Evolutionary conservation across 2,329 filamentous ascomycete genomes (phyloP).

Genomic region (Fusarium phyllophilum): DNA sequence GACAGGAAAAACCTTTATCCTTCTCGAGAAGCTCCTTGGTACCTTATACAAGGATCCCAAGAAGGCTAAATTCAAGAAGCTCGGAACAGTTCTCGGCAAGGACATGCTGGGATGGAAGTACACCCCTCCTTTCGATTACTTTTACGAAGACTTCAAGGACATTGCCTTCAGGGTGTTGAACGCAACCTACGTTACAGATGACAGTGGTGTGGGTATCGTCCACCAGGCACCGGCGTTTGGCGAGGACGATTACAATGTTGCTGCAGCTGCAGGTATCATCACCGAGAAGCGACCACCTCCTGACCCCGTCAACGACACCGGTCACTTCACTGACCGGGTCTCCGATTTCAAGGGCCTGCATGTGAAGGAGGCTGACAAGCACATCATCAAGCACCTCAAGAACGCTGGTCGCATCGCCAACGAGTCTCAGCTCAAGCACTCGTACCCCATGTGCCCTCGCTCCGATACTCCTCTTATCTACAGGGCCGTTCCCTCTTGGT

Average conservation of each 20-base stretch:
- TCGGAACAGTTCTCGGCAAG: conserved; percentile 82
- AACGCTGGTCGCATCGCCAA: conserved; percentile 79
- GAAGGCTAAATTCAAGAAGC: conserved; percentile 89
- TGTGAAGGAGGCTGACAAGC: conserved; percentile 92
- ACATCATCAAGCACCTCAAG: conserved; percentile 91
- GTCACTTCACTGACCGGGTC: conserved; percentile 80
- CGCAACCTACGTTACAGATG: conserved; percentile 86
- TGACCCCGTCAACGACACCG: conserved; percentile 88
- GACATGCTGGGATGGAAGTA: conserved; percentile 92
- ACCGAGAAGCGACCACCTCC: conserved; percentile 81
- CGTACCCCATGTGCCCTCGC: conserved; percentile 92
- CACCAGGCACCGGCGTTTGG: conserved; percentile 94
- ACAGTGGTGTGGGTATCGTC: conserved; percentile 92
- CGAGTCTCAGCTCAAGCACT: conserved; percentile 89
- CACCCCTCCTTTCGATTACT: conserved; percentile 88
- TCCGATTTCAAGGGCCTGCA: conserved; percentile 86
- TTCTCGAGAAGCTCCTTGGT: conserved; percentile 82
- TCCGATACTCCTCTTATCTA: conserved; percentile 97
- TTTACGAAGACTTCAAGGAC: conserved; percentile 89
- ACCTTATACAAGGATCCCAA: conserved; percentile 95
- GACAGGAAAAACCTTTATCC: conserved; percentile 83
- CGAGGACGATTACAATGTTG: conserved; percentile 94
- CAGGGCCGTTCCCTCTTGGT: conserved; percentile 92
- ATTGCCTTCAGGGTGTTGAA: conserved; percentile 83
- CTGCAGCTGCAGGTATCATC: conserved; percentile 79